A percentile compares a stretch with the other conserved stretches of the same genome.
phyloP scores from a whole-genome alignment of 257 asterid species.

The Agastache rugosa region DNA sequence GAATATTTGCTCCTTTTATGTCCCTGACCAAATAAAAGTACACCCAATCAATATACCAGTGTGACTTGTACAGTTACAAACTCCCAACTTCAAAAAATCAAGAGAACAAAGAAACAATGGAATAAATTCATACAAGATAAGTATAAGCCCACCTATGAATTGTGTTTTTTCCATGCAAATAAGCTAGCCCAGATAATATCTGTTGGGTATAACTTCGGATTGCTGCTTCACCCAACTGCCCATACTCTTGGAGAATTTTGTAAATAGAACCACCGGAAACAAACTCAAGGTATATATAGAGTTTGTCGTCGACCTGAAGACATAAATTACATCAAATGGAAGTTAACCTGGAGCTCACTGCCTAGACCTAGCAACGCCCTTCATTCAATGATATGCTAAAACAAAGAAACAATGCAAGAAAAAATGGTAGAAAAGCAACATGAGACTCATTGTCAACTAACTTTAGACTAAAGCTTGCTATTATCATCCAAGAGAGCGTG shows the following conservation, averaged over 20 bases:
- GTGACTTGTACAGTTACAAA: conserved; percentile 1
- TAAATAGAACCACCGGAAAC: conserved; percentile 75
- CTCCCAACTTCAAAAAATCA: not conserved
- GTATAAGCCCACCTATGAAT: conserved; percentile 57
- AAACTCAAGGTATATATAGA: conserved; percentile 71
- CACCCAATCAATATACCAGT: not conserved
- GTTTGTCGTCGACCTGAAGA: conserved; percentile 57
- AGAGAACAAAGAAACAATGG: conserved; percentile 22
- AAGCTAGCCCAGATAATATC: conserved; percentile 66
- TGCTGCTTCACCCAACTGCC: conserved; percentile 69
- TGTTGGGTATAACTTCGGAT: conserved; percentile 60
- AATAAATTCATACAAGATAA: conserved; percentile 25
- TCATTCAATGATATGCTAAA: conserved; percentile 31
- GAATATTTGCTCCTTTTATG: conserved; percentile 76
- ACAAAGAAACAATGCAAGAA: conserved; percentile 23
- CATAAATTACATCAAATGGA: conserved; percentile 21
- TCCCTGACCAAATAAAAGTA: conserved; percentile 54
- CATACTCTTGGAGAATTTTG: conserved; percentile 70
- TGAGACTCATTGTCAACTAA: conserved; percentile 6
- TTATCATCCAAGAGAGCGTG: conserved; percentile 24
- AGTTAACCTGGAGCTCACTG: conserved; percentile 16
- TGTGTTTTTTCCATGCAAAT: conserved; percentile 67
- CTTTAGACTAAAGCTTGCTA: conserved; percentile 24
- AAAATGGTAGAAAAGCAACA: not conserved
- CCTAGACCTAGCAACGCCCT: conserved; percentile 16